Evolutionary conservation across 495 filamentous ascomycete species (phyloP), one percentile per base, ranked within the genome.

Genomic region (Annulohypoxylon bovei): DNA sequence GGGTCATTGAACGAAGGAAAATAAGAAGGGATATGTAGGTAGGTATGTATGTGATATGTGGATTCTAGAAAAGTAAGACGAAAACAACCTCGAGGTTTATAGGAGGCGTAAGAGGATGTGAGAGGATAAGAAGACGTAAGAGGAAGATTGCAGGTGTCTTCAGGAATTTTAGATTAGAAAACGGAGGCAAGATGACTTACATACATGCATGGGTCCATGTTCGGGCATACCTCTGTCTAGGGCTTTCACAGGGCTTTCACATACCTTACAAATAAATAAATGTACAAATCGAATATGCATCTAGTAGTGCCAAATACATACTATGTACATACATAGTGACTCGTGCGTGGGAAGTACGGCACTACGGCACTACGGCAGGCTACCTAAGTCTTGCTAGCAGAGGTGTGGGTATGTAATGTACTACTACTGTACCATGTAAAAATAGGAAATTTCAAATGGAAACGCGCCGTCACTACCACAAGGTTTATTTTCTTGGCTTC

Each of bases 401-500:
- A 28, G 44, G 33, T 23, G 49, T 47, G 58, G 8, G 32, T 12
- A 16, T 11, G 3, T 1, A 40, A 58, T 62, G 66, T 68, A 68
- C 30, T 27, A 23, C 52, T 47, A 33, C 55, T 64, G 65, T 72
- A 65, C 54, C 70, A 30, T 49, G 70, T 72, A 68, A 72, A 72
- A 72, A 72, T 72, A 72, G 70, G 65, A 68, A 68, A 50, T 64
- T 66, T 56, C 46, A 28, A 28, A 50, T 50, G 60, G 47, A 60
- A 68, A 72, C 55, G 65, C 70, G 44, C 47, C 64, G 70, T 72
- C 70, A 72, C 70, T 72, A 49, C 70, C 70, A 60, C 60, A 68
- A 68, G 70, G 63, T 72, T 65, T 60, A 64, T 37, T 55, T 54
- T 68, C 70, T 72, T 72, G 70, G 70, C 70, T 72, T 47, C 32